Evolutionary conservation across 331 rosid species (phyloP), one percentile per base, ranked within the genome.

Genomic region (Cucumis variabilis): DNA sequence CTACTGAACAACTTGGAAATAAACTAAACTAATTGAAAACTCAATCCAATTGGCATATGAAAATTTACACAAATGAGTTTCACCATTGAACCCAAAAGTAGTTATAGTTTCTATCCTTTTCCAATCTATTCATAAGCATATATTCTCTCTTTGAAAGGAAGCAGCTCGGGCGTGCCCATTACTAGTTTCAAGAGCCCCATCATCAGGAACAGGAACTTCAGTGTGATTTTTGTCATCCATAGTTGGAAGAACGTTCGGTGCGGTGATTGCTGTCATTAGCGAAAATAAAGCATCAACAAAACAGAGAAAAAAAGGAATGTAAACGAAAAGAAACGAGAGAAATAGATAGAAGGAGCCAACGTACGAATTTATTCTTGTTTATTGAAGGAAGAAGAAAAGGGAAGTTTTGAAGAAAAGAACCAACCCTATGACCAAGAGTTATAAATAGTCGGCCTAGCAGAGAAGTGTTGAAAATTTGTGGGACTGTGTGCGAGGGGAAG

Each of bases 151-250:
- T n/a, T n/a, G n/a, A n/a, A n/a, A n/a, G n/a, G n/a, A n/a, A n/a
- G n/a, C n/a, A n/a, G n/a, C n/a, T n/a, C n/a, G n/a, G n/a, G n/a
- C 88, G 53, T 27, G 86, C 23, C 77, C 87, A 86, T 78, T 88
- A 21, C 73, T 55, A 88, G 89, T 88, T 37, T 89, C 94, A 74
- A 87, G 15, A 84, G 89, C 48, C 83, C 87, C 96, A 41, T 89
- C 91, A 69, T 89, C 90, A 71, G 87, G 93, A 13, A 68, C 72
- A 55, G 85, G 48, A 76, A 82, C 58, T n/a, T 90, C 88, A 23
- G 84, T 66, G 24, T 87, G 84, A 66, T 86, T 88, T 67, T 48
- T 94, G 76, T 90, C 96, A 9, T 84, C 93, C 97, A 93, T 92
- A 14, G 33, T n/a, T 37, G 30, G 86, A 63, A 82, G 13, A 24